Evolutionary conservation across 208 protist species (phyloP), one percentile per base, ranked within the genome.

Genomic region (Wallacemonas rigidus): DNA sequence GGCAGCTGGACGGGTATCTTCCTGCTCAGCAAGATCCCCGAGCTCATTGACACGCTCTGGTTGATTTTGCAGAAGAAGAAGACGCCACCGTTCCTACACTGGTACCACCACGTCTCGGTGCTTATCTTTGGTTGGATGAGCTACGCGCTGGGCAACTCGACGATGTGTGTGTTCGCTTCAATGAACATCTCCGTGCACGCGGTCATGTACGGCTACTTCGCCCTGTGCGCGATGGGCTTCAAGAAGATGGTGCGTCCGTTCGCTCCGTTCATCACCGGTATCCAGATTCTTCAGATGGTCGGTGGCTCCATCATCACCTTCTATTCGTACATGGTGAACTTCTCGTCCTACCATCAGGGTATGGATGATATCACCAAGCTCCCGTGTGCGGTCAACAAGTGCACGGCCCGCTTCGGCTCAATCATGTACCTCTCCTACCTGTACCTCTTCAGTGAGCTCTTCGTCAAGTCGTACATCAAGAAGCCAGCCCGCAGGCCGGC

Each of bases 161-260:
- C 81, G 1, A 87, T 94, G 69, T 71, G 71, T 44, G 71, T 83
- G 68, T 99, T 98, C 71, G 81, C 88, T 36, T 77, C 86, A 14
- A 98, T 98, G 94, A 99, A 99, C 79, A 90, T 93, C 69, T 83
- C 63, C 17, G 95, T 98, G 17, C 97, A 98, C 83, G 76, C 93
- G 3, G 83, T 98, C 81, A 98, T 98, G 96, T 99, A 99, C 80
- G 79, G 82, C 5, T 99, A 98, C 80, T 99, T 98, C 75, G 88
- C 86, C 56, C 35, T 97, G 15, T 87, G 83, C 72, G 84, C 83
- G 1, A 80, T 80, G 47, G 87, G 91, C 41, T 47, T 83, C 51
- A 82, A 85, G 80, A 80, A 83, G 67, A n/a, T 89, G 1, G 74
- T 92, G 47, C 86, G 85, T 67, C 81, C 80, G 8, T 78, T 97